phyloP scores from a whole-genome alignment of 495 filamentous ascomycete genomes.

The Massariosphaeria phaeospora region DNA sequence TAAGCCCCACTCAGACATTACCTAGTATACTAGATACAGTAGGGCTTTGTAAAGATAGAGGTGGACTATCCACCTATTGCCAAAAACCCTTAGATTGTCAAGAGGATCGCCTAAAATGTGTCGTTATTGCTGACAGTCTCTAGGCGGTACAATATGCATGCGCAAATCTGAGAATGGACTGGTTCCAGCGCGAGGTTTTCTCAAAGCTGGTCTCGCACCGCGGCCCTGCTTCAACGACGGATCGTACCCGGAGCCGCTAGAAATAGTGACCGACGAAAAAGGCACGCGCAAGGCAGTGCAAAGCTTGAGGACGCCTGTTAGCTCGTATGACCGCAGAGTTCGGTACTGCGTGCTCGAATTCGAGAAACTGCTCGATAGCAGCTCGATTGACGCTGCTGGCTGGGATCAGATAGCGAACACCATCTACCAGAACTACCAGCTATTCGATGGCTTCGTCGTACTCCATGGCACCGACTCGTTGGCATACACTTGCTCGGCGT shows the following conservation, averaged over 20 bases:
- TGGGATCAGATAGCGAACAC: slow-evolving; percentile 80
- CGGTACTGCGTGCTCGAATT: slow-evolving; percentile 88
- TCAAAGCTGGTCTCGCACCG: slow-evolving; percentile 75
- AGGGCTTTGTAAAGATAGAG: too few species aligned
- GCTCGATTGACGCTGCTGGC: slow-evolving; percentile 82
- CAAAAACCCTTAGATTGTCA: too few species aligned
- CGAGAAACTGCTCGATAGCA: slow-evolving; percentile 79
- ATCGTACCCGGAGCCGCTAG: slow-evolving; percentile 52
- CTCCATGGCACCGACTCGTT: slow-evolving; percentile 95
- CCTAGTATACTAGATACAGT: too few species aligned
- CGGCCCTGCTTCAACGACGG: slow-evolving; percentile 87
- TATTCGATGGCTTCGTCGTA: slow-evolving; percentile 91
- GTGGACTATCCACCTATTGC: too few species aligned
- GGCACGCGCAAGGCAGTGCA: slow-evolving; percentile 45
- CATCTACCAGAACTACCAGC: slow-evolving; percentile 70
- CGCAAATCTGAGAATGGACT: slow-evolving; percentile 49
- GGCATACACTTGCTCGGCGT: slow-evolving; percentile 84
- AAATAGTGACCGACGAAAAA: slow-evolving; percentile 50
- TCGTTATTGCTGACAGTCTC: neutral
- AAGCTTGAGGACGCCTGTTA: slow-evolving; percentile 74
- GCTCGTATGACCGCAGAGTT: slow-evolving; percentile 73
- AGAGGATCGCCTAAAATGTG: too few species aligned
- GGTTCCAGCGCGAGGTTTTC: slow-evolving; percentile 60
- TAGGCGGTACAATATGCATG: slow-evolving; percentile 93
- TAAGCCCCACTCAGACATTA: neutral